These are phyloP conservation scores for Helotiales sp. DNA, from an alignment of 2,329 filamentous ascomycete species.

Conservation along the genomic window DNA sequence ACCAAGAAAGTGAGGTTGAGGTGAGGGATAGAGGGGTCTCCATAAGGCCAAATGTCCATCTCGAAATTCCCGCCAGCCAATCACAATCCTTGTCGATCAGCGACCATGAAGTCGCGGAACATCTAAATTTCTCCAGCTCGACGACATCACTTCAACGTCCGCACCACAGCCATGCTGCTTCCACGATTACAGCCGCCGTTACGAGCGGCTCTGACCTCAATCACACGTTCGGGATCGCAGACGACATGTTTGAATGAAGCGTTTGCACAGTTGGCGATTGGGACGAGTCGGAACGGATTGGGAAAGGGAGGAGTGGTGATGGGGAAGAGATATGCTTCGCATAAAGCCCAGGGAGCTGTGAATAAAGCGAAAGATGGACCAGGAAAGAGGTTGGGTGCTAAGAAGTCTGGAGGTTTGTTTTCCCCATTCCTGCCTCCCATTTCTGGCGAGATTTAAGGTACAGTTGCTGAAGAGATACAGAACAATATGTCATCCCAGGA, in stretches of 20 bases:
- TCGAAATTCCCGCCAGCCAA: background rate
- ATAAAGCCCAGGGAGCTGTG: constrained; percentile 65
- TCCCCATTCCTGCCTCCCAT: background rate
- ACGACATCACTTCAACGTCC: constrained; percentile 22
- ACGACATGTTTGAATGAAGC: constrained; percentile 31
- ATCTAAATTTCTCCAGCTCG: constrained; percentile 5
- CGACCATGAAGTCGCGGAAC: background rate
- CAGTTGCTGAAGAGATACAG: constrained; percentile 45
- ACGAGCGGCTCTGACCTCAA: constrained; percentile 39
- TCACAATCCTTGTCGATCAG: background rate
- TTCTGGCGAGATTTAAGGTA: background rate
- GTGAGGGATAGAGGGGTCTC: background rate
- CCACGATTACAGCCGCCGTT: constrained; percentile 46
- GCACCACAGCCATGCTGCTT: constrained; percentile 41
- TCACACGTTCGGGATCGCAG: constrained; percentile 23
- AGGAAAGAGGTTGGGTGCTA: constrained; percentile 89
- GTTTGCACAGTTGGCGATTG: constrained; percentile 30
- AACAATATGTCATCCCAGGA: constrained; percentile 90
- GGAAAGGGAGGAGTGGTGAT: constrained; percentile 12
- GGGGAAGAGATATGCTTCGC: constrained; percentile 34
- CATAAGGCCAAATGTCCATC: background rate
- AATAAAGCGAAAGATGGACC: constrained; percentile 70
- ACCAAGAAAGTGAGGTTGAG: background rate
- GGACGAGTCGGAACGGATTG: background rate
- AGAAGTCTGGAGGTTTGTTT: constrained; percentile 78